Base-by-base conservation (phyloP, 1,284 basidiomycete species). In the Wallemia mellicola region DNA sequence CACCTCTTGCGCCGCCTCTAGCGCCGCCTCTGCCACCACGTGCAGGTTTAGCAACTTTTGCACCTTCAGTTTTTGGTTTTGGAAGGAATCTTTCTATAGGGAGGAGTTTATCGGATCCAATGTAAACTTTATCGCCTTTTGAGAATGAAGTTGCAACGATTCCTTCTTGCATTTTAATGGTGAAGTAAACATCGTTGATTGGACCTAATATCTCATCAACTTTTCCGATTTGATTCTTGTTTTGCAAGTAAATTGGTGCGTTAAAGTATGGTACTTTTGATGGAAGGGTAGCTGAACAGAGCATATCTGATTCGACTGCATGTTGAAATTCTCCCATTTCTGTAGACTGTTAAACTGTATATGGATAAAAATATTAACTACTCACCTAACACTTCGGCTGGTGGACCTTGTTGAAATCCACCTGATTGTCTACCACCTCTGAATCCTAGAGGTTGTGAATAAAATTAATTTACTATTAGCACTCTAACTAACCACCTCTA, bases 191-290 rank as follows among this genome's bases (percentile, higher is more conserved):
- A 70, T 98, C 88, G 71, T 98, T 99, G 71, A 99, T 92, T 11
- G 94, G 94, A 0, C 89, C 89, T 19, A 95, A 76, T 63, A 95
- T 94, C 71, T 95, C 89, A 71, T 95, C 89, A 33, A 95, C 84
- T 71, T 91, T 92, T 63, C 89, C 89, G 63, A 95, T 87, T 63
- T 79, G 79, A 9, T 89, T 88, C 74, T 96, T 99, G 74, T 98
- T 98, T 75, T 88, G 82, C 59, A 99, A 79, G 72, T 95, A 99
- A 69, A 99, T 94, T 60, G 94, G 92, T 0, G 94, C 92, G 71
- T 99, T 99, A 76, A 99, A 99, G 73, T 94, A 94, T 0, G 94
- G 94, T 17, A 99, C 86, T 74, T 86, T 91, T 71, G 88, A 81
- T 1, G 81, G 73, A 69, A 88, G 79, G 32, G 80, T 73, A 14